Conservation (phyloP, 1,139 yeast species). For the Scheffersomyces segobiensis region DNA sequence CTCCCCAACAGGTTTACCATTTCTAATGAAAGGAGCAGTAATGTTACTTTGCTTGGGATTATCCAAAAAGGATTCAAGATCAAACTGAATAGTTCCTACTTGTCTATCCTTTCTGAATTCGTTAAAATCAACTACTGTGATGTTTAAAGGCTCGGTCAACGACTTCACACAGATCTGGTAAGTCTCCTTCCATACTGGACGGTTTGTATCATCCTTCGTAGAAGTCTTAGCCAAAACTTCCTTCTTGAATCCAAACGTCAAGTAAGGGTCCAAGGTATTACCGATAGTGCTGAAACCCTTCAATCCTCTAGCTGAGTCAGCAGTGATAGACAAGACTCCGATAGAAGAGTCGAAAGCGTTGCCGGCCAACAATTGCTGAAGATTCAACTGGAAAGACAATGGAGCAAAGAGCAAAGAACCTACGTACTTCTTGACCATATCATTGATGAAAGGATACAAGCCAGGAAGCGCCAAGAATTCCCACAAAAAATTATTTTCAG, state of each 20-base stretch:
- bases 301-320: slow-evolving; percentile 66
- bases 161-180: slow-evolving; percentile 68
- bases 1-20: slow-evolving; percentile 79
- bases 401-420: slow-evolving; percentile 90
- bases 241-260: slow-evolving; percentile 64
- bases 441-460: slow-evolving; percentile 72
- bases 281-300: slow-evolving; percentile 69
- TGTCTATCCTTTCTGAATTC: slow-evolving; percentile 78
- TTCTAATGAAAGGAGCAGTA: slow-evolving; percentile 63
- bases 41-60: slow-evolving; percentile 54
- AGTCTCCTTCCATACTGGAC: slow-evolving; percentile 85
- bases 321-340: slow-evolving; percentile 76
- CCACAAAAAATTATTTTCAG: slow-evolving; percentile 82
- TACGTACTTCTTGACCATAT: slow-evolving; percentile 78
- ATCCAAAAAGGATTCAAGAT: slow-evolving; percentile 65
- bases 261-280: slow-evolving; percentile 87
- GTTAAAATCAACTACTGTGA: slow-evolving; percentile 72
- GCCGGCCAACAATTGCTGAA: slow-evolving; percentile 89
- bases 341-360: slow-evolving; percentile 76
- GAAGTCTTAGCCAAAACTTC: slow-evolving; percentile 66
- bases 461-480: slow-evolving; percentile 89
- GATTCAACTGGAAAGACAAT: slow-evolving; percentile 85
- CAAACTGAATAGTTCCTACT: slow-evolving; percentile 77
- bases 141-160: slow-evolving; percentile 75
- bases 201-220: slow-evolving; percentile 59